Evolutionary conservation across 305 asterid species (phyloP), one percentile per base, ranked within the genome.

Genomic region (Fraxinus greggii): DNA sequence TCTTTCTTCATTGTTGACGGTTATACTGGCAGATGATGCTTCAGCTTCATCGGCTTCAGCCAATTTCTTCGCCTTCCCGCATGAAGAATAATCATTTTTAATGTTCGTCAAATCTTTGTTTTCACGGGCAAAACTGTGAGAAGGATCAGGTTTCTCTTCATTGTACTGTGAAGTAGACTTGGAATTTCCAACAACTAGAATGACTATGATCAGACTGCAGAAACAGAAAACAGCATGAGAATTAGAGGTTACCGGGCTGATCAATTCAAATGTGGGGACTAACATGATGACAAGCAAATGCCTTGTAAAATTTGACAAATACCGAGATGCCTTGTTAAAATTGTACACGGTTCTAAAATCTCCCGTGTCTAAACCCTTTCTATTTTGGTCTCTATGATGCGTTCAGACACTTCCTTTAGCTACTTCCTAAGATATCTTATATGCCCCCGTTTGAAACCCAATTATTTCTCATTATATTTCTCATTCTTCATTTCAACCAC

Each of bases 141-240:
- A 54, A 36, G 72, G 81, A 61, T 56, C 51, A 4, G 38, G 65
- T 69, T 23, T 78, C 31, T 59, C 56, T 51, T 84, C 77, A 8
- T 76, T 78, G 9, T 65, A 36, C 17, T 81, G 40, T 1, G 88
- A 48, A 78, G 36, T 67, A 19, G 88, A 51, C 38, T 80, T 85
- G 10, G 88, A 81, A 82, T 89, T 82, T 2, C 83, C 90, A 26
- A 92, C 81, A 7, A 94, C 85, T 6, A 92, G 85, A 85, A 93
- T 56, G 83, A 77, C 90, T 48, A 91, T 90, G 85, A 94, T 88
- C 69, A 92, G 72, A 86, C 90, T 91, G 90, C 90, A 92, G 59
- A 90, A 88, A 77, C 94, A 92, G 83, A 94, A 92, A 13, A 90
- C 92, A 0, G 89, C 85, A 0, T 86, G 86, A 40, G 94, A 88